A percentile compares a stretch with the other conserved stretches of the same genome.
These are phyloP conservation scores for Camellia lanceoleosa DNA, from an alignment of 148 eudicot species.

Conservation along the genomic window DNA sequence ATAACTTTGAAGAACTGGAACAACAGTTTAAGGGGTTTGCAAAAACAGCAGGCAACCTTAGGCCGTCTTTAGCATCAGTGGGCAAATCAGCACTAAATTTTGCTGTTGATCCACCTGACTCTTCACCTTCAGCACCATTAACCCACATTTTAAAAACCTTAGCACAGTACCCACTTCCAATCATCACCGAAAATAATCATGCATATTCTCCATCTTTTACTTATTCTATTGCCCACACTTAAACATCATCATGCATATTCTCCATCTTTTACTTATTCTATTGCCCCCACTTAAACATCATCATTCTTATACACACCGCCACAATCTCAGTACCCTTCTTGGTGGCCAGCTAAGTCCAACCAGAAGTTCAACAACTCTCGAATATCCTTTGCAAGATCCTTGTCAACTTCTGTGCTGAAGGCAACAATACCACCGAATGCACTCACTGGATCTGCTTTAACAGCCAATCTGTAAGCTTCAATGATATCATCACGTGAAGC, in stretches of 20 bases:
- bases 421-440: conserved; percentile 99
- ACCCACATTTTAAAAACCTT: conserved; percentile 64
- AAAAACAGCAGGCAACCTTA: conserved; percentile 35
- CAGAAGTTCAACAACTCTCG: too few relatives aligned
- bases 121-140: conserved; percentile 51
- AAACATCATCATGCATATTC: too few relatives aligned
- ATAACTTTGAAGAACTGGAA: conserved; percentile 46
- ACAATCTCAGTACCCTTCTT: too few relatives aligned
- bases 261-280: too few relatives aligned
- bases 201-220: too few relatives aligned
- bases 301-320: too few relatives aligned
- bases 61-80: conserved; percentile 29
- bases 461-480: conserved; percentile 89
- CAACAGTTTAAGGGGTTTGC: conserved; percentile 67
- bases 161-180: too few relatives aligned
- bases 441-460: conserved; percentile 93
- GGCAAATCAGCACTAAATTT: conserved; percentile 66
- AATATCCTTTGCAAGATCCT: too few relatives aligned
- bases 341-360: too few relatives aligned
- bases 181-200: too few relatives aligned
- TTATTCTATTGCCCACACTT: too few relatives aligned
- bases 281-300: too few relatives aligned
- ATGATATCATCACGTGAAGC: conserved; percentile 87
- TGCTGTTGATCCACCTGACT: conserved; percentile 52
- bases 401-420: conserved; percentile 85